Percentiles rank a stretch among this genome's conserved stretches.
phyloP scores from a whole-genome alignment of 78 protist genomes.

The Planoprotostelium fungivorum region DNA sequence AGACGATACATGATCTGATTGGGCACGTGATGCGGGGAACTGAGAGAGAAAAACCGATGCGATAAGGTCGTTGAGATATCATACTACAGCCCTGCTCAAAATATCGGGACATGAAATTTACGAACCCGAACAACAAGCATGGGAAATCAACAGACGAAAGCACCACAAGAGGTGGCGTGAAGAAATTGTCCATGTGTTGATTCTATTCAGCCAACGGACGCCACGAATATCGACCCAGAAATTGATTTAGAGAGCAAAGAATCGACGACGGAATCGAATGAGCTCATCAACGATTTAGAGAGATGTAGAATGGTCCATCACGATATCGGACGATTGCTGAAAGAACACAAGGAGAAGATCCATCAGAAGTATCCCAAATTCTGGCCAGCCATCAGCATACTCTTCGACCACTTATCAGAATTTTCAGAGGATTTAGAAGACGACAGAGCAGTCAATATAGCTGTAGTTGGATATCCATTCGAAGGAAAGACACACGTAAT shows the following conservation, averaged over 20 bases:
- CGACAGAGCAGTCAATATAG: neutral
- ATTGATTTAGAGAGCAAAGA: neutral
- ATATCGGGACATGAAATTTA: too few relatives aligned
- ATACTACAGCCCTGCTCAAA: too few relatives aligned
- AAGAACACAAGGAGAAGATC: neutral
- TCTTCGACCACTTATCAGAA: neutral
- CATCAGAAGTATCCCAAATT: neutral
- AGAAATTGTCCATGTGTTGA: too few relatives aligned
- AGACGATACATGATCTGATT: neutral
- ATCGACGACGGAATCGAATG: neutral
- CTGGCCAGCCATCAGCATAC: neutral
- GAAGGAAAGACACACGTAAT: neutral
- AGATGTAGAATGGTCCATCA: neutral
- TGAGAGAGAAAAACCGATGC: too few relatives aligned
- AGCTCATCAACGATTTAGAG: neutral
- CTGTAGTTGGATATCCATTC: neutral
- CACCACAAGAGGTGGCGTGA: neutral
- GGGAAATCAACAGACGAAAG: neutral
- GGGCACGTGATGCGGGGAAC: neutral
- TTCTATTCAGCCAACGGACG: neutral
- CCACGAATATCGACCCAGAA: neutral
- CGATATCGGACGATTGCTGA: neutral
- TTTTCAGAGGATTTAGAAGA: neutral
- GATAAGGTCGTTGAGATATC: too few relatives aligned
- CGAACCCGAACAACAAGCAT: neutral